Percentiles rank a stretch among this genome's conserved stretches.
These are phyloP conservation scores for Senna tora DNA, from an alignment of 306 rosid species.

Conservation along the genomic window DNA sequence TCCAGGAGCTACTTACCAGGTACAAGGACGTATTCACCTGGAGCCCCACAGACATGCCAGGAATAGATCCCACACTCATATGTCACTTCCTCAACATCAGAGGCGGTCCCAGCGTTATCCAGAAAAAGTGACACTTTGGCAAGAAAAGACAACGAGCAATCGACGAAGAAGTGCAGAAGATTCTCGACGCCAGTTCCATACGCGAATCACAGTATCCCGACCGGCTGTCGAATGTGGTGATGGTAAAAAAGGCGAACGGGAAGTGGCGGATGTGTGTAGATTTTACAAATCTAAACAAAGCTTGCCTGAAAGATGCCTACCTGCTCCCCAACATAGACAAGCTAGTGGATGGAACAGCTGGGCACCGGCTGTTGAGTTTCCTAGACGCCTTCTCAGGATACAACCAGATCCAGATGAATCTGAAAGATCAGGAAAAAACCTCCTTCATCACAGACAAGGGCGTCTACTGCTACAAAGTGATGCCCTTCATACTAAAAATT, in stretches of 20 bases:
- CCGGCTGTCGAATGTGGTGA: neutral
- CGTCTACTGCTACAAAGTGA: neutral
- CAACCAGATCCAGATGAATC: neutral
- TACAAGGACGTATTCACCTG: too few species aligned
- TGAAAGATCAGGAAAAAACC: neutral
- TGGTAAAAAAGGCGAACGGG: neutral
- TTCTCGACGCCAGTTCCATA: too few species aligned
- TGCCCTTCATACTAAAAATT: neutral
- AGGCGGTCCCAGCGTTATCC: too few species aligned
- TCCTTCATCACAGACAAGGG: neutral
- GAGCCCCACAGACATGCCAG: too few species aligned
- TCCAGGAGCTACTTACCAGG: too few species aligned
- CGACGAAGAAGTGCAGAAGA: too few species aligned
- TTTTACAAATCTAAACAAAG: neutral
- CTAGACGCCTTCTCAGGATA: neutral
- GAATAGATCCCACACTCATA: too few species aligned
- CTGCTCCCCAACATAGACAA: neutral
- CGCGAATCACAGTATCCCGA: too few species aligned
- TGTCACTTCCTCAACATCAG: too few species aligned
- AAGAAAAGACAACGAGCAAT: too few species aligned
- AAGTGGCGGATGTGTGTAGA: neutral
- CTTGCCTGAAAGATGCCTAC: neutral
- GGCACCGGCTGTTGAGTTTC: neutral
- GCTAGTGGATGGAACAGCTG: neutral
- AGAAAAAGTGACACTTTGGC: too few species aligned